phyloP scores from a whole-genome alignment of 352 stramenopile species.

The Pythium apleroticum region DNA sequence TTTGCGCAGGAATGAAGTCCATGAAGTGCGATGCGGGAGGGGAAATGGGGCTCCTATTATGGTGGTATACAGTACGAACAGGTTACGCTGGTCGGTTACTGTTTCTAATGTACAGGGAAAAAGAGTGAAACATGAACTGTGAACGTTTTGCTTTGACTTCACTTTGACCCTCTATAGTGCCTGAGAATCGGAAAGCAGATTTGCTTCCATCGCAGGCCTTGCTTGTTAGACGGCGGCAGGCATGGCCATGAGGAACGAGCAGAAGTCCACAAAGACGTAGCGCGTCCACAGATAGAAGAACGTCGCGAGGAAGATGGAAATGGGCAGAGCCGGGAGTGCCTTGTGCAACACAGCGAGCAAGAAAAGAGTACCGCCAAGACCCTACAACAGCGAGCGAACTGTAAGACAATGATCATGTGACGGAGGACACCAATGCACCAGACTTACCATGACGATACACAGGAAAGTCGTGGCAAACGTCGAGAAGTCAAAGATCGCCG shows the following conservation, averaged over 20 bases:
- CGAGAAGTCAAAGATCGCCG: conserved; percentile 95
- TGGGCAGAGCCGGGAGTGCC: conserved; percentile 95
- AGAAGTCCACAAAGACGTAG: conserved; percentile 85
- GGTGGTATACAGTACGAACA: neutral
- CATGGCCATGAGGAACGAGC: conserved; percentile 69
- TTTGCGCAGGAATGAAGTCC: neutral
- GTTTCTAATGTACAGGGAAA: neutral
- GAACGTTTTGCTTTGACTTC: too few species aligned
- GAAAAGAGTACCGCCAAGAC: conserved; percentile 93
- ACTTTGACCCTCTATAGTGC: neutral
- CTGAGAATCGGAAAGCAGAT: neutral
- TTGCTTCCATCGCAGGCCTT: neutral
- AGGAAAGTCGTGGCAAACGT: conserved; percentile 94
- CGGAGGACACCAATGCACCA: neutral
- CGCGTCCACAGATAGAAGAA: conserved; percentile 84
- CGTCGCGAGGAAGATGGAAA: conserved; percentile 88
- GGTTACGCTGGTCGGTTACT: neutral
- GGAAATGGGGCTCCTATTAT: neutral
- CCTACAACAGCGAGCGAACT: conserved; percentile 36
- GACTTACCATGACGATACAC: conserved; percentile 90
- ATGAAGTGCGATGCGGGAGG: conserved; percentile 1
- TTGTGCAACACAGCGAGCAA: conserved; percentile 93
- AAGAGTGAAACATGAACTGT: too few species aligned
- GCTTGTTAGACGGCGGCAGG: conserved; percentile 21
- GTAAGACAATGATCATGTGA: neutral